Evolutionary conservation across 1,284 basidiomycete genomes (phyloP).

Genomic region (Termitomyces sp.): DNA sequence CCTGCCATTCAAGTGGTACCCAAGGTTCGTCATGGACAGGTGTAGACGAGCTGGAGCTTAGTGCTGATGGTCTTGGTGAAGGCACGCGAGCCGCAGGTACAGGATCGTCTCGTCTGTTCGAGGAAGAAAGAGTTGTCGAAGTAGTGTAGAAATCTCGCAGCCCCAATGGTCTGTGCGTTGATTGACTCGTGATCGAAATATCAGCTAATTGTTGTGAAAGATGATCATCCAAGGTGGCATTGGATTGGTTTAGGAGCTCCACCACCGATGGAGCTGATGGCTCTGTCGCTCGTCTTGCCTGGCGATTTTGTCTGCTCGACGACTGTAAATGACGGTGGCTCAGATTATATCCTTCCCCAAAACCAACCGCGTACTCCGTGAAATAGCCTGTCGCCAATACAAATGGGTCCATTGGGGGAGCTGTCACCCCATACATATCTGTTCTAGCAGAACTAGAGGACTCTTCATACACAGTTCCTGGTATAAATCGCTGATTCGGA

Average conservation of each 20-base stretch:
- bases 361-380: conserved; percentile 10
- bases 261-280: background rate
- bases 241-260: background rate
- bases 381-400: conserved; percentile 9
- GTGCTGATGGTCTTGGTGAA: background rate
- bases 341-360: conserved; percentile 7
- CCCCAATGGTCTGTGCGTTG: background rate
- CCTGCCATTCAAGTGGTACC: background rate
- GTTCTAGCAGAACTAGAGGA: too few relatives aligned
- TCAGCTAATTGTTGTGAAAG: background rate
- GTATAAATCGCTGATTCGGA: conserved; percentile 12
- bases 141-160: background rate
- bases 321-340: background rate
- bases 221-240: background rate
- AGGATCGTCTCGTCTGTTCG: background rate
- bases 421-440: background rate
- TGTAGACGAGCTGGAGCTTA: background rate
- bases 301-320: background rate
- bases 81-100: background rate
- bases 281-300: background rate
- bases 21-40: background rate
- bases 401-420: conserved; percentile 2
- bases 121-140: background rate
- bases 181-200: background rate
- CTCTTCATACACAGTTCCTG: background rate